These are phyloP conservation scores for Alnus glutinosa DNA, from an alignment of 306 rosid genomes.

Conservation along the genomic window DNA sequence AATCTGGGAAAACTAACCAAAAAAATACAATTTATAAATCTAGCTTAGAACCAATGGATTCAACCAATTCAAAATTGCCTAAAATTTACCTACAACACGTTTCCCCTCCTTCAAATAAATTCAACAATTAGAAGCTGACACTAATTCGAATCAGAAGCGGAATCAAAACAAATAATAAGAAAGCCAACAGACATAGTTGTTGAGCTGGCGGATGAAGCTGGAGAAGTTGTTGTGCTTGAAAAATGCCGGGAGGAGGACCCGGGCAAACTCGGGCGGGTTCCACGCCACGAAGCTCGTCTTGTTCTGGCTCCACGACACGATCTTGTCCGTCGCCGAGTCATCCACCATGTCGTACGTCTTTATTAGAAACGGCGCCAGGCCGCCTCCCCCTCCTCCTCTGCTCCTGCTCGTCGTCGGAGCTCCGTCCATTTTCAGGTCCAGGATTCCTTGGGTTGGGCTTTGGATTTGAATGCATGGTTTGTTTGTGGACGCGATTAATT, in stretches of 20 bases:
- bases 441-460: background rate
- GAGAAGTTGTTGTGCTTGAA: slow-evolving; percentile 98
- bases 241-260: slow-evolving; percentile 77
- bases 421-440: slow-evolving; percentile 45
- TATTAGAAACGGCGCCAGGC: slow-evolving; percentile 86
- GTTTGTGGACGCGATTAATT: background rate
- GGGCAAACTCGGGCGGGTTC: slow-evolving; percentile 88
- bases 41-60: too few relatives aligned
- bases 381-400: slow-evolving; percentile 54
- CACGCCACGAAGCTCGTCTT: slow-evolving; percentile 85
- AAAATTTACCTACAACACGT: too few relatives aligned
- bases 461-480: slow-evolving; percentile 25
- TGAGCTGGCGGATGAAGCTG: slow-evolving; percentile 97
- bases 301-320: slow-evolving; percentile 83
- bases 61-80: too few relatives aligned
- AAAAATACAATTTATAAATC: background rate
- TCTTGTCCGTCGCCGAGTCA: slow-evolving; percentile 66
- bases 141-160: background rate
- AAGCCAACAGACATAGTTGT: slow-evolving; percentile 67
- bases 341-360: slow-evolving; percentile 96
- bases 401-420: slow-evolving; percentile 27
- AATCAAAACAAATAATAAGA: background rate
- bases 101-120: too few relatives aligned
- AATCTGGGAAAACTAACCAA: background rate
- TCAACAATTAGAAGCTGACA: too few relatives aligned